Conservation (phyloP, 2,329 filamentous ascomycete species). For the Fusarium sororula region DNA sequence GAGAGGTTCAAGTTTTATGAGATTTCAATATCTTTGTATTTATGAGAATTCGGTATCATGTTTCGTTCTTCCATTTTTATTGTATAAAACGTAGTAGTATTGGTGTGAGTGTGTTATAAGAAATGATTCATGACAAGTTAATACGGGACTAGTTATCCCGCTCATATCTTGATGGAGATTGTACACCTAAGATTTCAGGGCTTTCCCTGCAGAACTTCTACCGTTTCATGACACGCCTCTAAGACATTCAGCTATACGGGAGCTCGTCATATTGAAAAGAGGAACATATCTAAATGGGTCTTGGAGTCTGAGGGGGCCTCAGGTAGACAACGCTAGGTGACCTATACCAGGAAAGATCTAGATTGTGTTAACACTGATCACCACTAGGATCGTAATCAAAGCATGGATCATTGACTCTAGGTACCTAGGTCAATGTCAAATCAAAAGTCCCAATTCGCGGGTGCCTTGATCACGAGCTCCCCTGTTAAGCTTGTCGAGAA, state of each 20-base stretch:
- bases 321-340: not conserved
- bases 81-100: not conserved
- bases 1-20: not conserved
- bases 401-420: not conserved
- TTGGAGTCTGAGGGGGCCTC: not conserved
- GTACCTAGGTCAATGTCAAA: not conserved
- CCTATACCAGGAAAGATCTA: not conserved
- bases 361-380: not conserved
- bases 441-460: not conserved
- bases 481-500: slow-evolving; percentile 14
- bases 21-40: not conserved
- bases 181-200: not conserved
- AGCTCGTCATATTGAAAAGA: not conserved
- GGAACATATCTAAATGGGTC: not conserved
- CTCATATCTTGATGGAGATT: not conserved
- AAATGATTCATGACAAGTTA: not conserved
- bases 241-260: not conserved
- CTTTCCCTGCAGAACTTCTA: not conserved
- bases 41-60: not conserved
- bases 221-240: not conserved
- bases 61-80: not conserved
- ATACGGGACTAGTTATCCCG: not conserved
- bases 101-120: not conserved
- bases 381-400: not conserved
- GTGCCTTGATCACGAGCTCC: slow-evolving; percentile 16